Conservation (phyloP, 257 asterid genomes). For the Solanum dulcamara region DNA sequence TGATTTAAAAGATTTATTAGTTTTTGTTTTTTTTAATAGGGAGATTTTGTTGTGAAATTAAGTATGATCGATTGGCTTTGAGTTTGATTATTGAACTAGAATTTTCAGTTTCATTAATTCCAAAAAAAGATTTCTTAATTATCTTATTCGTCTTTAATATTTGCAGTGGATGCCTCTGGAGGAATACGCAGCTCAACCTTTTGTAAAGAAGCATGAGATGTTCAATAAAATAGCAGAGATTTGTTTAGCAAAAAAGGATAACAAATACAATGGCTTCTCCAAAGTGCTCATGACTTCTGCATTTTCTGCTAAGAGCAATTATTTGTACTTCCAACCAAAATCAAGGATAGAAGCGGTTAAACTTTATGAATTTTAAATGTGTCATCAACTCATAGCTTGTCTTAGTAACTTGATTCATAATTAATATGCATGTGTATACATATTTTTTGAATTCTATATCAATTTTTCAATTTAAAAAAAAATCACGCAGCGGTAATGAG, state of each 20-base stretch:
- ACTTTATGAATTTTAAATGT: too few species aligned
- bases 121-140: not conserved
- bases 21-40: not conserved
- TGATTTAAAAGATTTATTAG: not conserved
- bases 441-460: not conserved
- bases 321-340: constrained; percentile 25
- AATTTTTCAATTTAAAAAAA: too few species aligned
- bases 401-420: not conserved
- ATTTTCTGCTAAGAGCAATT: constrained; percentile 19
- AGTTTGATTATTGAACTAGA: not conserved
- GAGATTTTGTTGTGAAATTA: not conserved
- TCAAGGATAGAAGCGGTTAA: too few species aligned
- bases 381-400: not conserved
- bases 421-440: too few species aligned
- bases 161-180: constrained; percentile 81
- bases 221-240: constrained; percentile 30
- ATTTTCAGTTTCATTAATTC: not conserved
- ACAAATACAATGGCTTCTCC: constrained; percentile 50
- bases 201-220: constrained; percentile 49
- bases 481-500: too few species aligned
- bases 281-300: constrained; percentile 20
- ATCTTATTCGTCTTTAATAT: not conserved
- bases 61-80: not conserved
- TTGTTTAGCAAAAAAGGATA: constrained; percentile 42
- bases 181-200: constrained; percentile 62